Conservation (phyloP, 2,329 filamentous ascomycete genomes). For the Pseudogymnoascus sp. region DNA sequence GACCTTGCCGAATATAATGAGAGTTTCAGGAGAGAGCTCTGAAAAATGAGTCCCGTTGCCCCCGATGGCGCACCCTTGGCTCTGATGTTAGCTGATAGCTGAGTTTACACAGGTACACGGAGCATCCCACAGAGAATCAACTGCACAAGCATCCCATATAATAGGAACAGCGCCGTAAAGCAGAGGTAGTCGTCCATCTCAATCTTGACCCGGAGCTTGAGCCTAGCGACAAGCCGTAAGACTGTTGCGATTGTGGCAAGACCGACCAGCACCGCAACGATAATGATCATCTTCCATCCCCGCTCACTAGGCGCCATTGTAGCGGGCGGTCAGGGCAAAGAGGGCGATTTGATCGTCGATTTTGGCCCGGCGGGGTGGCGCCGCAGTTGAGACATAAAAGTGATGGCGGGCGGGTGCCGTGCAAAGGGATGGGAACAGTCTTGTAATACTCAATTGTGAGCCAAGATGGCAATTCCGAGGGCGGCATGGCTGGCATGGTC, state of each 20-base stretch:
- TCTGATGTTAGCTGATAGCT: background rate
- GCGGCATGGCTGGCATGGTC: background rate
- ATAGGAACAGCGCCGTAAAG: conserved; percentile 1
- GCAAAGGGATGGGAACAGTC: conserved; percentile 1
- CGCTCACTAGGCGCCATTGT: background rate
- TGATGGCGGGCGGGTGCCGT: background rate
- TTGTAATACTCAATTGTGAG: background rate
- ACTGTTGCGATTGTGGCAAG: background rate
- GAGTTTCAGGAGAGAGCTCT: conserved; percentile 5
- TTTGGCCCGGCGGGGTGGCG: background rate
- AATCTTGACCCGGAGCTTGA: background rate
- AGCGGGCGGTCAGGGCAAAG: background rate
- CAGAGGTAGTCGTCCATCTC: conserved; percentile 1
- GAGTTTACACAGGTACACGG: background rate
- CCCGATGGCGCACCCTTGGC: background rate
- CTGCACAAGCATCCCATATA: background rate
- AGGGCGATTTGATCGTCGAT: background rate
- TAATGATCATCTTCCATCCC: conserved; percentile 3
- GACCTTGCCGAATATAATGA: background rate
- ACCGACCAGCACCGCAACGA: background rate
- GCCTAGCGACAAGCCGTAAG: background rate
- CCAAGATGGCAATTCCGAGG: background rate
- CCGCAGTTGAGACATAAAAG: background rate
- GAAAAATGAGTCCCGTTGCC: background rate
- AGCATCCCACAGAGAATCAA: background rate